These are phyloP conservation scores for Blastocystis sp. DNA, from an alignment of 352 stramenopile genomes.

Conservation along the genomic window DNA sequence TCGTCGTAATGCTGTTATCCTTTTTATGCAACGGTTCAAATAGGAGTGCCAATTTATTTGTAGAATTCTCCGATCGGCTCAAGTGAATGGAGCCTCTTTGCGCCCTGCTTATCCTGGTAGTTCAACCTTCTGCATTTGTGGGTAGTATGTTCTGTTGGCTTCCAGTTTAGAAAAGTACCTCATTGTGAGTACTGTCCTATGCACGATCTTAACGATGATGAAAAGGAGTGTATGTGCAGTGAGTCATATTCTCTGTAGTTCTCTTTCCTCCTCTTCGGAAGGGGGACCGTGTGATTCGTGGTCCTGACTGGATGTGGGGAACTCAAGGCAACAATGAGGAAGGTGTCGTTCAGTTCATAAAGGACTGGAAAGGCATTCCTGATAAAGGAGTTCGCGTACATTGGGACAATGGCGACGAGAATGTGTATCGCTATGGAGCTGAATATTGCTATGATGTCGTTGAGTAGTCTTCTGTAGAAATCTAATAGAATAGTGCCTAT, in stretches of 20 bases:
- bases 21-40: conserved; percentile 56
- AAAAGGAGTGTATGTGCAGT: conserved; percentile 32
- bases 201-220: conserved; percentile 40
- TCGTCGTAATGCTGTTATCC: conserved; percentile 42
- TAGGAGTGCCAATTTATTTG: neutral
- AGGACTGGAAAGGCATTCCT: conserved; percentile 53
- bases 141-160: neutral
- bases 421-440: conserved; percentile 56
- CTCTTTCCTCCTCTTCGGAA: conserved; percentile 11
- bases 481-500: conserved; percentile 1
- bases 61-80: conserved; percentile 51
- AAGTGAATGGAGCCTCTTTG: conserved; percentile 48
- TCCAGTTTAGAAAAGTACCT: conserved; percentile 16
- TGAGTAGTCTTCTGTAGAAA: neutral
- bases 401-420: conserved; percentile 40
- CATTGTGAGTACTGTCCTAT: conserved; percentile 57
- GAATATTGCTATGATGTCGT: conserved; percentile 56
- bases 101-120: conserved; percentile 24
- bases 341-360: conserved; percentile 14
- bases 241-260: neutral
- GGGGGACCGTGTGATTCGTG: conserved; percentile 27
- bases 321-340: conserved; percentile 4
- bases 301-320: conserved; percentile 58
- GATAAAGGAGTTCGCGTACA: conserved; percentile 34
- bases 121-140: conserved; percentile 56